Conservation (phyloP, 1,284 basidiomycete genomes). For the Ceratobasidium sp. region DNA sequence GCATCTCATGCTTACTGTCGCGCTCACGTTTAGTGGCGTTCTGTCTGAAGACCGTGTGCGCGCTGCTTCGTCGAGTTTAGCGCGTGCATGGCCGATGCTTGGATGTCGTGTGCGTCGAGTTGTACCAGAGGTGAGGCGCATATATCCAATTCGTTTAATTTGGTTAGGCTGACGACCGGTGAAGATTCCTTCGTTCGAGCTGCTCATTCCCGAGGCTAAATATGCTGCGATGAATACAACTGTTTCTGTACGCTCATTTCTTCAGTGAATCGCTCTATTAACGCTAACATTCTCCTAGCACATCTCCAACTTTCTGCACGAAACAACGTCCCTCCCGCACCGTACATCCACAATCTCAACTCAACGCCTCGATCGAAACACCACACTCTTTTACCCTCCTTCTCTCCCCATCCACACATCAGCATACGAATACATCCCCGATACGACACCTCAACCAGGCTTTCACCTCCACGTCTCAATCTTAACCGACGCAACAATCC, state of each 20-base stretch:
- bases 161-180: no score
- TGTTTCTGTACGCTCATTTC: neutral
- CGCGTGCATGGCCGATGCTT: constrained; percentile 20
- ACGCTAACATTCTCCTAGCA: neutral
- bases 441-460: neutral
- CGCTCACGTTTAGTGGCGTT: constrained; percentile 23
- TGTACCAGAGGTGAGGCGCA: neutral
- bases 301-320: neutral
- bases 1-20: constrained; percentile 27
- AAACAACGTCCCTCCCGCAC: neutral
- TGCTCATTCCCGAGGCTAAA: constrained; percentile 21
- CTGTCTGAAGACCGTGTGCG: neutral
- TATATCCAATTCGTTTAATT: no score
- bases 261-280: neutral
- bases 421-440: constrained; percentile 1
- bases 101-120: constrained; percentile 8
- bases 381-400: neutral
- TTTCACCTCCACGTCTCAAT: constrained; percentile 26
- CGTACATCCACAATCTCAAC: constrained; percentile 14
- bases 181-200: neutral
- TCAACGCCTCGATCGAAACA: constrained; percentile 11
- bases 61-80: neutral
- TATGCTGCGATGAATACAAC: constrained; percentile 9
- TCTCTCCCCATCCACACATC: neutral
- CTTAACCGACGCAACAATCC: constrained; percentile 1